Base-by-base conservation (phyloP, 2,329 filamentous ascomycete genomes). In the Verticillium dahliae region DNA sequence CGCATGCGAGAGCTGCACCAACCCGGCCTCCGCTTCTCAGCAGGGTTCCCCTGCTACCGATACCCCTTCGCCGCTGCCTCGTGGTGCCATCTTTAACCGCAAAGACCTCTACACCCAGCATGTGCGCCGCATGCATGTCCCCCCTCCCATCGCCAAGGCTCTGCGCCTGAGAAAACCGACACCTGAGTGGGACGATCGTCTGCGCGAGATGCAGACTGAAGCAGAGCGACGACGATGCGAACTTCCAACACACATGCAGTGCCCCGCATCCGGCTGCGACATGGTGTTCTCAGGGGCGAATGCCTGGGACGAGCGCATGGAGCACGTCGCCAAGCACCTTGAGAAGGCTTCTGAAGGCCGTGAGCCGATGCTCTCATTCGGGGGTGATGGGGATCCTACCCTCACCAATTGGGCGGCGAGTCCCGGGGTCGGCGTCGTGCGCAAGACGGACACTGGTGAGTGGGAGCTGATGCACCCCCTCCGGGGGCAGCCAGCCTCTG, bases 81-180 rank as follows among this genome's bases (percentile, higher is more conserved):
- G 61, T 55, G 87, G 81, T n/a, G 75, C 77, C 37, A 79, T 82
- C 68, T 97, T 97, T 79, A 96, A 96, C 75, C 89, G 93, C 69
- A 96, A 96, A 72, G 93, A 97, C 69, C 84, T 97, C 10, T 97
- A 93, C 76, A 91, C 89, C 0, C 92, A 96, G 69, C 94, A 97
- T 70, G 81, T 94, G 2, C 85, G 91, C 6, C 89, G 94, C 56
- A 96, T 96, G 91, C 93, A 97, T 71, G 80, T 84, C 0, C 82
- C 84, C 0, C 73, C 80, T 60, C 65, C 73, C 2, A 67, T 76
- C 56, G 76, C 75, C 62, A 76, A 74, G 60, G 71, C 74, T 61
- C 68, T 72, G 33, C 75, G 74, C 62, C 70, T 70, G 62, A 80
- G 74, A 68, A 73, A 68, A 65, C 67, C 63, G 1, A 45, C 65